Base-by-base conservation (phyloP, 805 yeast species). In the Torulaspora microellipsoides region DNA sequence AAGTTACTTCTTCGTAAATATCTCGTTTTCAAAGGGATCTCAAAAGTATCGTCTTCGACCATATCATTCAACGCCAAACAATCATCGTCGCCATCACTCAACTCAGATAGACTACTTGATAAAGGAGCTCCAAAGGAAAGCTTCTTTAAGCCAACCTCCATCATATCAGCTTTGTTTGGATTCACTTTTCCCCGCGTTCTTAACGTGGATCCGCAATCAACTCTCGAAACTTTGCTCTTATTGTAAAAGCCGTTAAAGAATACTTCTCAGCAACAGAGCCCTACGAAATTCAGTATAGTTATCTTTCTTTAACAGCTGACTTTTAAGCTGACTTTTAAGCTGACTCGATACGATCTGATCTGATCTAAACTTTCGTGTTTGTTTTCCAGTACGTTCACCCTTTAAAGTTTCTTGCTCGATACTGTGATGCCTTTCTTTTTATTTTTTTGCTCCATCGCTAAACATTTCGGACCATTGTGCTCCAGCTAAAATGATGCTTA, bases 1-100 rank as follows among this genome's bases (percentile, higher is more conserved):
- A 59, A 59, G 36, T 57, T 59, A 15, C 41, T 47, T 10, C 39
- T 43, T 4, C 50, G 55, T 8, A 51, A 32, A 8, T 51, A 23
- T 7, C 52, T 43, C 8, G 55, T 37, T 38, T 52, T 60, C 23
- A 60, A 43, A 4, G 65, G 65, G 31, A 60, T 44, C 25, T 57
- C 64, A 31, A 53, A 55, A 7, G 49, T 42, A 25, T 52, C 53
- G 17, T 51, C 54, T 12, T 54, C 55, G 23, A 34, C 44, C 35
- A 53, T 34, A 36, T 49, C 56, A 29, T 38, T 46, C 9, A 47
- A 14, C 20, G 39, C 39, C 17, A 43, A 29, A 15, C 44, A 47
- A 14, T 49, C 48, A 20, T 45, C 48, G 2, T 46, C 54, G 8
- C 46, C 46, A 23, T 51, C 55, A 12, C 47, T 45, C 7, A 49